Percentiles rank a stretch among this genome's conserved stretches.
Evolutionary conservation across 2,329 filamentous ascomycete species (phyloP).

Genomic region (Fusarium tricinctum): DNA sequence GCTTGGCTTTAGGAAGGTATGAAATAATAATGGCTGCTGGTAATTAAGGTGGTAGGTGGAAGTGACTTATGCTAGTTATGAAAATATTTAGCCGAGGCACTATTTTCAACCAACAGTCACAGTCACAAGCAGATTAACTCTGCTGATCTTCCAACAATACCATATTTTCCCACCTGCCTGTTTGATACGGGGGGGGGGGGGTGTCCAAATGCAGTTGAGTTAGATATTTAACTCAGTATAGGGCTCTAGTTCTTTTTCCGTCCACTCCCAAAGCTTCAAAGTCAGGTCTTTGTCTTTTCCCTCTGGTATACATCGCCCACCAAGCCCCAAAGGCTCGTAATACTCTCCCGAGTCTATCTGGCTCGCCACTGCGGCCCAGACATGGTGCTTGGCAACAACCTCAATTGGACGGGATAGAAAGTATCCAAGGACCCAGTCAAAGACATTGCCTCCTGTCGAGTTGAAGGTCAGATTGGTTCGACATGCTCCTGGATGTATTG

Average conservation of each 20-base stretch:
- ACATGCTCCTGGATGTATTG: constrained; percentile 1
- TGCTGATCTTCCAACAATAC: too few relatives aligned
- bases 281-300: neutral
- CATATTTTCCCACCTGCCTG: too few relatives aligned
- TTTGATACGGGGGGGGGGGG: too few relatives aligned
- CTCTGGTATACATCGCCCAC: neutral
- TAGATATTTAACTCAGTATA: neutral
- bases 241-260: neutral
- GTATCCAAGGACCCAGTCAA: neutral
- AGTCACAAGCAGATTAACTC: too few relatives aligned
- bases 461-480: neutral
- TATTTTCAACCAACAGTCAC: too few relatives aligned
- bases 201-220: too few relatives aligned
- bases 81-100: too few relatives aligned
- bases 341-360: neutral
- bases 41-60: too few relatives aligned
- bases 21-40: too few relatives aligned
- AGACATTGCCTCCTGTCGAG: neutral
- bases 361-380: neutral
- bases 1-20: too few relatives aligned
- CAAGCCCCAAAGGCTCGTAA: neutral
- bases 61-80: too few relatives aligned
- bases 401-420: neutral
- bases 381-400: neutral
- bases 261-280: neutral